phyloP scores from a whole-genome alignment of 257 asterid genomes.

The Solanum appendiculatum region DNA sequence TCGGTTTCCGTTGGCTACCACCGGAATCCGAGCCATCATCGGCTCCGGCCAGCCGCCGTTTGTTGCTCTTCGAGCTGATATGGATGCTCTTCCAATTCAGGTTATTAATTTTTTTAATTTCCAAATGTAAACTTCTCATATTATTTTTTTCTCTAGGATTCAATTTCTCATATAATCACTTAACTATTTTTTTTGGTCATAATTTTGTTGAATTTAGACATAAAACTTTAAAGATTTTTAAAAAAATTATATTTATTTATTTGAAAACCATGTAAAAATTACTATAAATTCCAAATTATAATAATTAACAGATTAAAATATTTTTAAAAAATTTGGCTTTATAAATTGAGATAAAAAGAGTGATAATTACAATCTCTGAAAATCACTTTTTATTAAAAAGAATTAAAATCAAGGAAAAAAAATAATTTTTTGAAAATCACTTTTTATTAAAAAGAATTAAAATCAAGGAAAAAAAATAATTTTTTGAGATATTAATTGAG shows the following conservation, averaged over 20 bases:
- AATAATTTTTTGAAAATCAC: background rate
- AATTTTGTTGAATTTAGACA: too few species aligned
- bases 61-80: conserved; percentile 86
- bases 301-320: too few species aligned
- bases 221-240: too few species aligned
- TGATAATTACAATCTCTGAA: too few species aligned
- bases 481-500: background rate
- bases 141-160: background rate
- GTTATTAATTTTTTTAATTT: conserved; percentile 11
- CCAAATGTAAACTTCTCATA: background rate
- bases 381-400: background rate
- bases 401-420: background rate
- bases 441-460: background rate
- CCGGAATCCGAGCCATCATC: conserved; percentile 71
- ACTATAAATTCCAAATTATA: background rate
- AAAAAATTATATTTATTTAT: too few species aligned
- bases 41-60: conserved; percentile 81
- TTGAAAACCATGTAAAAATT: background rate
- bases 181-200: too few species aligned
- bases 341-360: too few species aligned
- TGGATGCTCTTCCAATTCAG: conserved; percentile 98
- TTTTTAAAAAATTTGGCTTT: too few species aligned
- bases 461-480: background rate
- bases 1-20: conserved; percentile 53
- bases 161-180: background rate